Evolutionary conservation across 2,329 filamentous ascomycete genomes (phyloP).

Genomic region (Colletotrichum karsti): DNA sequence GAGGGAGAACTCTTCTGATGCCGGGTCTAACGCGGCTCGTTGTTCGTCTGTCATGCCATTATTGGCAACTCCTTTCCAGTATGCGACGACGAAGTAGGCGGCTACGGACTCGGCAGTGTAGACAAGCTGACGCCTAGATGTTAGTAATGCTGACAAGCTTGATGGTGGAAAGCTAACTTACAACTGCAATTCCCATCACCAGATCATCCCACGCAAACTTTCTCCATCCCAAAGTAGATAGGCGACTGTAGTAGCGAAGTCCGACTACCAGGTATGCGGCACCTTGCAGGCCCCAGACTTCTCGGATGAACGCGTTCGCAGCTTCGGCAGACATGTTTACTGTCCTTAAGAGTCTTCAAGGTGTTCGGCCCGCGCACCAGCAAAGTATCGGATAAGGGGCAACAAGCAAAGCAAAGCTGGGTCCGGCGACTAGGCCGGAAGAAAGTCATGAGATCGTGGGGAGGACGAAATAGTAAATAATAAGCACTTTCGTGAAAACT

Average conservation of each 20-base stretch:
- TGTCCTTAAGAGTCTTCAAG: background rate
- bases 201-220: conserved; percentile 24
- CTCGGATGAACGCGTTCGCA: conserved; percentile 19
- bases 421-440: background rate
- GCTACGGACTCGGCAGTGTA: conserved; percentile 34
- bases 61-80: conserved; percentile 54
- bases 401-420: background rate
- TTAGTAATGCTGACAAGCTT: background rate
- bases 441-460: background rate
- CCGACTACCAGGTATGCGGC: conserved; percentile 23
- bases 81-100: conserved; percentile 47
- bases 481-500: background rate
- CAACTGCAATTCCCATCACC: conserved; percentile 21
- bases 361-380: background rate
- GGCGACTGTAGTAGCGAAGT: conserved; percentile 24
- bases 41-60: conserved; percentile 58
- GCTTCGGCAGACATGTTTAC: conserved; percentile 15
- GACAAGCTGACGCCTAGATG: background rate
- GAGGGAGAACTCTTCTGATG: conserved; percentile 33
- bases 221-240: conserved; percentile 2
- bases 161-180: background rate
- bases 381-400: background rate
- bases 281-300: conserved; percentile 28
- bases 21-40: conserved; percentile 48
- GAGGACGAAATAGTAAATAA: background rate